Evolutionary conservation across 495 filamentous ascomycete genomes (phyloP).

Genomic region (Hypomontagnella monticulosa): DNA sequence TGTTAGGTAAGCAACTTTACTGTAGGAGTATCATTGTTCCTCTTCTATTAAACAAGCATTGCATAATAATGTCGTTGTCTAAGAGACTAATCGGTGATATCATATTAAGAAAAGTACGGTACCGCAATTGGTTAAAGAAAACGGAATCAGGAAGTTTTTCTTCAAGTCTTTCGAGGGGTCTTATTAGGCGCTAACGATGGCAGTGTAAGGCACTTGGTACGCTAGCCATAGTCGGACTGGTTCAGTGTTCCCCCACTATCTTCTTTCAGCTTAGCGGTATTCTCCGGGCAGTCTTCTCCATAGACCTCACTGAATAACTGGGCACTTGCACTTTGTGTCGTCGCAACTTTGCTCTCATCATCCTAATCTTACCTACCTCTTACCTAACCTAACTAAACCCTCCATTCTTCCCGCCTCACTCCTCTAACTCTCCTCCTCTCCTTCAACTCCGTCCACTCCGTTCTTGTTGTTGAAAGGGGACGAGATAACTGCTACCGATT

Average conservation of each 20-base stretch:
- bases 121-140: too few species aligned
- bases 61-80: too few species aligned
- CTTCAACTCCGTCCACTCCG: background rate
- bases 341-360: constrained; percentile 1
- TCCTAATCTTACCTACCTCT: background rate
- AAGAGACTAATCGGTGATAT: too few species aligned
- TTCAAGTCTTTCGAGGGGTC: background rate
- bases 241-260: constrained; percentile 35
- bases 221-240: background rate
- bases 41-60: too few species aligned
- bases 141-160: too few species aligned
- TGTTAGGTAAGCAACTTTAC: too few species aligned
- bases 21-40: too few species aligned
- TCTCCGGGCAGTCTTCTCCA: constrained; percentile 12
- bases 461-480: background rate
- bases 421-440: background rate
- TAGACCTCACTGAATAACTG: too few species aligned
- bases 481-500: background rate
- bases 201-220: constrained; percentile 6
- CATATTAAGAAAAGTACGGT: too few species aligned
- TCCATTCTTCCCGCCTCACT: constrained; percentile 9
- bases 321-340: constrained; percentile 7
- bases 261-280: constrained; percentile 27
- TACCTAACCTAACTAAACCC: constrained; percentile 23
- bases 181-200: background rate